phyloP scores from a whole-genome alignment of 805 yeast species.

The Myxozyma neotropica region DNA sequence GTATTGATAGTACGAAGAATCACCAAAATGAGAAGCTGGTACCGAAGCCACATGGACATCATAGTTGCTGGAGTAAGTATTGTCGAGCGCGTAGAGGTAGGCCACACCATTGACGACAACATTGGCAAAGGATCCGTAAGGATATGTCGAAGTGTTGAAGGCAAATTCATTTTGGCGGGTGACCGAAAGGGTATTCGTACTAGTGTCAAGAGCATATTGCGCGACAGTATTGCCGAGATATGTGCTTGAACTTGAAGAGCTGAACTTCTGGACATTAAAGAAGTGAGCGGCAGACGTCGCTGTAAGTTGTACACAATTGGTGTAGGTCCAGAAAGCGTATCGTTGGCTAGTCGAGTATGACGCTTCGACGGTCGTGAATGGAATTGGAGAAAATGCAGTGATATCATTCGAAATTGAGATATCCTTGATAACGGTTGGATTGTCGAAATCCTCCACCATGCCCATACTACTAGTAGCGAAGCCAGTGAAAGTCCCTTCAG shows the following conservation, averaged over 20 bases:
- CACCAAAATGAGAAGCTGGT: neutral
- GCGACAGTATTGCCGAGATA: constrained; percentile 28
- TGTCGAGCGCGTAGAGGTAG: constrained; percentile 28
- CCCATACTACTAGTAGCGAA: constrained; percentile 6
- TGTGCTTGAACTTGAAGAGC: neutral
- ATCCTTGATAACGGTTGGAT: constrained; percentile 5
- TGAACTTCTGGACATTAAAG: constrained; percentile 14
- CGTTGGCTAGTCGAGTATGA: constrained; percentile 3
- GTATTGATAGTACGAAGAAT: constrained; percentile 11
- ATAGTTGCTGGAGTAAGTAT: constrained; percentile 12
- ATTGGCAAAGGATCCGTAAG: constrained; percentile 31
- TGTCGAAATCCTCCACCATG: constrained; percentile 6
- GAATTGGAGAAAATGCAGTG: constrained; percentile 17
- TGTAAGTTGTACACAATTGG: constrained; percentile 23
- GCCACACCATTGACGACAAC: constrained; percentile 27
- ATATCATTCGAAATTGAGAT: constrained; percentile 3
- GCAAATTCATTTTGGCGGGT: constrained; percentile 9
- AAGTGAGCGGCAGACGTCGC: constrained; percentile 23
- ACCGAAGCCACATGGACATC: constrained; percentile 32
- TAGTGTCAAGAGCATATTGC: constrained; percentile 9
- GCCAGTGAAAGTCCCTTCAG: constrained; percentile 12
- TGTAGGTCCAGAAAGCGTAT: constrained; percentile 28
- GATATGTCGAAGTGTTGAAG: constrained; percentile 16
- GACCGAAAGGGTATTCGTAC: constrained; percentile 12
- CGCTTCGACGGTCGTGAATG: constrained; percentile 19